Percentiles rank a stretch among this genome's conserved stretches.
Evolutionary conservation across 768 basidiomycete species (phyloP).

Genomic region (Galerina marginata): DNA sequence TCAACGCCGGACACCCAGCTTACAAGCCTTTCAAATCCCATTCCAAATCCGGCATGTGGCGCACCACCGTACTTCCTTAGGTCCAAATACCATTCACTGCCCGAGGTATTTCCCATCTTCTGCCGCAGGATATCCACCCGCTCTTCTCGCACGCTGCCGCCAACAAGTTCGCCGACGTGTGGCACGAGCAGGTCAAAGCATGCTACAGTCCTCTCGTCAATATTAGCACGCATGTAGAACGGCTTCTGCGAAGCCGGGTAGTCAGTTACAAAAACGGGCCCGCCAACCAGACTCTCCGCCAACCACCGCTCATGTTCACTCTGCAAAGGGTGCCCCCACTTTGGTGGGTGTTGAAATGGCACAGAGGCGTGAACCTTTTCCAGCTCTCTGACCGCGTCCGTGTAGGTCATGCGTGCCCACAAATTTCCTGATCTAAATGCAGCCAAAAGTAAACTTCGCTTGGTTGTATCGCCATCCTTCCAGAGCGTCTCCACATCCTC

Average conservation of each 20-base stretch:
- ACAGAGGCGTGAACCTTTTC: slow-evolving; percentile 24
- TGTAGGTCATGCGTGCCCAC: slow-evolving; percentile 83
- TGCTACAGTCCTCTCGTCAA: slow-evolving; percentile 55
- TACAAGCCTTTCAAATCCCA: slow-evolving; percentile 93
- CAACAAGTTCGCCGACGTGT: slow-evolving; percentile 84
- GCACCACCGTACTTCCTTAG: slow-evolving; percentile 84
- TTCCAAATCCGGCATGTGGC: slow-evolving; percentile 94
- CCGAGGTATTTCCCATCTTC: slow-evolving; percentile 50
- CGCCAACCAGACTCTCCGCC: slow-evolving; percentile 65
- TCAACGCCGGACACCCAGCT: slow-evolving; percentile 86
- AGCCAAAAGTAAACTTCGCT: slow-evolving; percentile 38
- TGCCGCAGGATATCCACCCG: slow-evolving; percentile 54
- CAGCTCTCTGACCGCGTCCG: slow-evolving; percentile 71
- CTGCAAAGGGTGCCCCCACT: slow-evolving; percentile 75
- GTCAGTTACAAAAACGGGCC: slow-evolving; percentile 91
- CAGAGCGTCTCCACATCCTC: slow-evolving; percentile 44
- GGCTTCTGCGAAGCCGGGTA: slow-evolving; percentile 88
- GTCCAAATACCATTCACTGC: slow-evolving; percentile 79
- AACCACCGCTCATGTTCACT: slow-evolving; percentile 96
- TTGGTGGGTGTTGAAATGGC: slow-evolving; percentile 60
- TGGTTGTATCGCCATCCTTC: slow-evolving; percentile 42
- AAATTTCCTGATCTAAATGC: slow-evolving; percentile 38
- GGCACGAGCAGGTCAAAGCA: slow-evolving; percentile 97
- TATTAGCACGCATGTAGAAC: slow-evolving; percentile 91
- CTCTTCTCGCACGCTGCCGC: slow-evolving; percentile 91